Base-by-base conservation (phyloP, 2,329 filamentous ascomycete species). In the Basipetospora chlamydospora region DNA sequence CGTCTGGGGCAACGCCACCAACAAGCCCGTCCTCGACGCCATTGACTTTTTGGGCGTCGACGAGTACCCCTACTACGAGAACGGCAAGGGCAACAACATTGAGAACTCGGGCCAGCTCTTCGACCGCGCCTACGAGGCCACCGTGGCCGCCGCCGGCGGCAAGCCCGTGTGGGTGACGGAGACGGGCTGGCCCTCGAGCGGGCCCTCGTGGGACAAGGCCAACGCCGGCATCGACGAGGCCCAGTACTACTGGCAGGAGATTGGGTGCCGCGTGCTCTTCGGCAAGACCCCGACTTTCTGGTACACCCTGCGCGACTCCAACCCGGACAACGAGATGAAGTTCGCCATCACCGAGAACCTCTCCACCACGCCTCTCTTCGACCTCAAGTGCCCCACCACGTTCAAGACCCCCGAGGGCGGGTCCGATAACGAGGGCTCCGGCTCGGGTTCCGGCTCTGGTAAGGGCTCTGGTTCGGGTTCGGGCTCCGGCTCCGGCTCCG, bases 121-220 rank as follows among this genome's bases (percentile, higher is more conserved):
- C 64, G 63, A 77, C 50, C 64, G 69, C 11, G 77, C 83, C n/a
- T 63, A 80, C 28, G 58, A 66, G 34, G 64, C 68, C 41, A 82
- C 80, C 25, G 56, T 68, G 42, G 57, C 52, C 11, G 76, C 64
- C 28, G 66, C 72, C 25, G 61, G 66, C 28, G 72, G 70, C 51
- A 88, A 86, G 67, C 64, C 71, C 13, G 70, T 92, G 47, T 90
- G 82, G 82, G 70, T 92, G 43, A 90, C 85, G 20, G 85, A 93
- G 67, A 90, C 84, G n/a, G 86, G 86, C 45, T 90, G 82, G 74
- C 85, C 86, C 35, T 73, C 86, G 37, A 74, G 66, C 48, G 86
- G 85, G 38, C 60, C 70, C 43, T 66, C 61, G 2, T 59, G 68
- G 43, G 76, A 75, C 46, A 52, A 70, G 34, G 82, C 73, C 31